These are phyloP conservation scores for Podospora australis DNA, from an alignment of 495 filamentous ascomycete species.

Conservation along the genomic window DNA sequence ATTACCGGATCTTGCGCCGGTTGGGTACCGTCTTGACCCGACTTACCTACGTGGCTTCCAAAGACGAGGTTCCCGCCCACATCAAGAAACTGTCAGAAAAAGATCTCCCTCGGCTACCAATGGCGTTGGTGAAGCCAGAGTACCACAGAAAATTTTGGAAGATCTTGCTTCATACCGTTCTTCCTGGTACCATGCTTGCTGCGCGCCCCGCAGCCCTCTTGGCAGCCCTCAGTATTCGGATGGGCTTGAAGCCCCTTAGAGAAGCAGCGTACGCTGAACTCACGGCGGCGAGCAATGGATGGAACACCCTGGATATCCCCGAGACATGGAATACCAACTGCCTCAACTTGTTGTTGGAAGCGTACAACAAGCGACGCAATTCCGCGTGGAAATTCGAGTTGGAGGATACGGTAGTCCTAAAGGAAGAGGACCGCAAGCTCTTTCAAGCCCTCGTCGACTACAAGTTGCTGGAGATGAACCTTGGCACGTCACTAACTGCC, in stretches of 20 bases:
- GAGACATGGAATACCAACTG: constrained; percentile 43
- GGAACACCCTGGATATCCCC: constrained; percentile 38
- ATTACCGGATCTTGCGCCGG: constrained; percentile 33
- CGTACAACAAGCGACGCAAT: constrained; percentile 31
- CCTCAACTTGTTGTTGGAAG: constrained; percentile 36
- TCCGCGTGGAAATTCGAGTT: no score
- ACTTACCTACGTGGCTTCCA: constrained; percentile 33
- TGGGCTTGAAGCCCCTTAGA: constrained; percentile 35
- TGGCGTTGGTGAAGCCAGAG: constrained; percentile 28
- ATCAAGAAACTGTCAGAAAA: constrained; percentile 20
- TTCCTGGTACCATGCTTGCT: constrained; percentile 38
- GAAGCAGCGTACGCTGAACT: constrained; percentile 34
- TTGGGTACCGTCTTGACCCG: constrained; percentile 38
- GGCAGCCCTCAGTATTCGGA: constrained; percentile 37
- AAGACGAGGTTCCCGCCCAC: constrained; percentile 36
- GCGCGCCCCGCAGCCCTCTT: constrained; percentile 37
- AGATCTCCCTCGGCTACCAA: constrained; percentile 31
- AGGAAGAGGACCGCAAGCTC: constrained; percentile 25
- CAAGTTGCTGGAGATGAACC: constrained; percentile 40
- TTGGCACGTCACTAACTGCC: constrained; percentile 30
- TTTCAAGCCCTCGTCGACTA: constrained; percentile 41
- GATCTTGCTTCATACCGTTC: constrained; percentile 36
- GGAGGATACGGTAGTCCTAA: constrained; percentile 20
- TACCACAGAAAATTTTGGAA: constrained; percentile 36
- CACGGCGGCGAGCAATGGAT: constrained; percentile 26